A percentile compares a stretch with the other conserved stretches of the same genome.
phyloP scores from a whole-genome alignment of 2,329 filamentous ascomycete genomes.

The Hypoxylon rubiginosum region DNA sequence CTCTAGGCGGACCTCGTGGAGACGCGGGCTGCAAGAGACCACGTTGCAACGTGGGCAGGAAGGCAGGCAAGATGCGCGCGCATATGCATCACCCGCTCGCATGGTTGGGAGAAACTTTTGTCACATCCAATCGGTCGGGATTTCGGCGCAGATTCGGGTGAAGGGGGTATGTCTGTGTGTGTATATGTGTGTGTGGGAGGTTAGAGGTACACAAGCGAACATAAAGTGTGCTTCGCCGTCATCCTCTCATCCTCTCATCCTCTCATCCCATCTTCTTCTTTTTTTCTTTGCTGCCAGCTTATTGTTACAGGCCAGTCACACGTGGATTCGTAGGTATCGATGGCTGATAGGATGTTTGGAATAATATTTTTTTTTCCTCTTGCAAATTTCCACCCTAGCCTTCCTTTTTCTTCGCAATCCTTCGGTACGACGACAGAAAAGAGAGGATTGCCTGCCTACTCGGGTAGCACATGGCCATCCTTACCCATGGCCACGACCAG shows the following conservation, averaged over 20 bases:
- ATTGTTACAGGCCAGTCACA: constrained; percentile 39
- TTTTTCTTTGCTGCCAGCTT: constrained; percentile 6
- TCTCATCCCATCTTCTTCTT: constrained; percentile 4
- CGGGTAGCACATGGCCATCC: constrained; percentile 25
- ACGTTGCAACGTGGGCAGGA: constrained; percentile 39
- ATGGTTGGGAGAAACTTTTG: constrained; percentile 26
- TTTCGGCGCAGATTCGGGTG: constrained; percentile 32
- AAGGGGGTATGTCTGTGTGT: constrained; percentile 1
- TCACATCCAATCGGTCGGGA: constrained; percentile 40
- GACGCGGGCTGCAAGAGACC: constrained; percentile 37
- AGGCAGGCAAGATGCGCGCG: constrained; percentile 3
- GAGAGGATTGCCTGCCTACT: constrained; percentile 31
- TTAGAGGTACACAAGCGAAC: too few relatives aligned
- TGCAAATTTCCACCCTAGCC: constrained; percentile 17
- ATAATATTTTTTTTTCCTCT: constrained; percentile 3
- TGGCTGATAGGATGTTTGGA: constrained; percentile 2
- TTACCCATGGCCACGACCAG: constrained; percentile 7
- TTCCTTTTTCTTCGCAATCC: constrained; percentile 11
- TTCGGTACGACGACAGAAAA: not conserved
- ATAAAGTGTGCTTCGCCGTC: not conserved
- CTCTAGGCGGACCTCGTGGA: constrained; percentile 26
- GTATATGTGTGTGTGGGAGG: too few relatives aligned
- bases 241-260: not conserved
- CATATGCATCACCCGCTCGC: constrained; percentile 28
- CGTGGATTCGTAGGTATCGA: constrained; percentile 28